These are phyloP conservation scores for Naganishia albida DNA, from an alignment of 1,284 basidiomycete species.

Conservation along the genomic window DNA sequence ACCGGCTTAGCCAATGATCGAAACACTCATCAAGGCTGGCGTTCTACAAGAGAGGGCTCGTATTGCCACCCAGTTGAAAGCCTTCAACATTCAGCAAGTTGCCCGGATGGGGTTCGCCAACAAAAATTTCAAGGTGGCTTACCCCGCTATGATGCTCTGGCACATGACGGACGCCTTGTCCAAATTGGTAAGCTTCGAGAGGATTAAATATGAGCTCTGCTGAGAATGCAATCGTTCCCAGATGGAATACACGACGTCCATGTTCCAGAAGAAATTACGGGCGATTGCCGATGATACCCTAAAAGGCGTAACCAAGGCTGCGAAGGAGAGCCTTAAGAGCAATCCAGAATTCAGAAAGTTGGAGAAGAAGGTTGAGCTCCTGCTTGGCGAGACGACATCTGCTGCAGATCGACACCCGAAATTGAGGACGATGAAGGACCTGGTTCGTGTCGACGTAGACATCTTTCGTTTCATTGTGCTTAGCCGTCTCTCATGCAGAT, in stretches of 20 bases:
- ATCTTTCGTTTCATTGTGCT: background rate
- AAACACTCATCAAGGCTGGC: constrained; percentile 45
- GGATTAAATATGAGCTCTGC: too few relatives aligned
- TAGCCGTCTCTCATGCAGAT: constrained; percentile 48
- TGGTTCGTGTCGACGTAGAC: constrained; percentile 53
- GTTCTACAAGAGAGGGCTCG: constrained; percentile 47
- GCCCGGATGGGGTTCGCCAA: constrained; percentile 45
- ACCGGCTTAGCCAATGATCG: constrained; percentile 43
- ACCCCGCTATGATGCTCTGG: constrained; percentile 33
- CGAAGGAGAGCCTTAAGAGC: constrained; percentile 44
- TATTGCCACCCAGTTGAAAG: constrained; percentile 45
- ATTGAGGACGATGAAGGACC: constrained; percentile 75
- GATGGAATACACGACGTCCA: constrained; percentile 78
- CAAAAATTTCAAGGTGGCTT: constrained; percentile 25
- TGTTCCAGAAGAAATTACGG: constrained; percentile 68
- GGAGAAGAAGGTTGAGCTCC: constrained; percentile 46
- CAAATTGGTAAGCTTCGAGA: constrained; percentile 64
- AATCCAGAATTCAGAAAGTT: constrained; percentile 52
- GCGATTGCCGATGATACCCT: constrained; percentile 41
- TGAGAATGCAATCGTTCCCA: constrained; percentile 45
- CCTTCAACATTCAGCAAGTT: constrained; percentile 41
- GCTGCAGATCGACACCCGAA: constrained; percentile 74
- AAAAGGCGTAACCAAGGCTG: constrained; percentile 38
- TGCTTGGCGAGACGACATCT: constrained; percentile 47
- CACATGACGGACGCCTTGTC: constrained; percentile 62